Evolutionary conservation across 495 filamentous ascomycete species (phyloP), one percentile per base, ranked within the genome.

Genomic region (Hamigera avellanea): DNA sequence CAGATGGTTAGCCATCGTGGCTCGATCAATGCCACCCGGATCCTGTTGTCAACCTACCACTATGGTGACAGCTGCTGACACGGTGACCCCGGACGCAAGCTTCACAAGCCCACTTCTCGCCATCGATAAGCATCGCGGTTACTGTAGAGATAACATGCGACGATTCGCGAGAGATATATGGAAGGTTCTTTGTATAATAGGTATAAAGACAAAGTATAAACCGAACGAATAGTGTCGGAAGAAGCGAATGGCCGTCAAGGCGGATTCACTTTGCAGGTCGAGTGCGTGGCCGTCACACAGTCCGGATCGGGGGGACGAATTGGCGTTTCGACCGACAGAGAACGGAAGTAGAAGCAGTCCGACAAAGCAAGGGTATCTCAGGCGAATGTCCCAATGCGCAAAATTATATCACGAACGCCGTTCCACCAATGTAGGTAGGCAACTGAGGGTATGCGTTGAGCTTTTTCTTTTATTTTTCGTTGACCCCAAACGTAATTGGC

Each of bases 41-140:
- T 37, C 28, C 7, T 7, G n/a, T 23, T 6, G 5, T 13, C 28
- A 4, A 73, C 81, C 69, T 72, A 89, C 84, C 83, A 61, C 76
- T 67, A 59, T 93, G 86, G 62, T 89, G 81, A 73, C 86, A 93
- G 61, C 83, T 88, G 76, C 84, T 93, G 54, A 93, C 86, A 56
- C 86, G 80, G 68, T 93, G 86, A 54, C 86, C 86, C 61, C 86
- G 73, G 60, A 93, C 83, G 68, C 86, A 93, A 69, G 86, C 86
- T 69, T 93, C 86, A 68, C 86, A 93, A 57, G 81, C 81, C 64
- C 72, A 89, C 68, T 89, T 89, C 69, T 89, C 83, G 59, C 83
- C 83, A 63, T 86, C 73, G 57, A 87, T 86, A 57, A 89, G 66
- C 83, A 89, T 89, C 50, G 49, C 45, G 56, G 55, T 56, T 64